A percentile compares a stretch with the other conserved stretches of the same genome.
Conservation (phyloP, 1,284 basidiomycete species). For the Sporisorium iseilematis-ciliati region DNA sequence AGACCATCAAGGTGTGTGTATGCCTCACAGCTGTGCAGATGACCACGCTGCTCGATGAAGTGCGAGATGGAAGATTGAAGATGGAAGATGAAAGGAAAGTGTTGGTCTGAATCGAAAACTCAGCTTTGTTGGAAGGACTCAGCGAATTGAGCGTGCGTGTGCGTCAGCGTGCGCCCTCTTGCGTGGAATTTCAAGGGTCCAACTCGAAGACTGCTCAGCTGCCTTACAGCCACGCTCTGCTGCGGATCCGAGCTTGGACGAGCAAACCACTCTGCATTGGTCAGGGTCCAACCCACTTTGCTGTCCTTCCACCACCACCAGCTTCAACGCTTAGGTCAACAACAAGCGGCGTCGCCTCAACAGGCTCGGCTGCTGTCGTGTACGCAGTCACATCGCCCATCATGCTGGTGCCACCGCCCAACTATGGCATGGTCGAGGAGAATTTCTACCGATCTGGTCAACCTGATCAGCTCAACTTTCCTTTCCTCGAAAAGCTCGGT, state of each 20-base stretch:
- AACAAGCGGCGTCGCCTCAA: background rate
- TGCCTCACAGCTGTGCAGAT: background rate
- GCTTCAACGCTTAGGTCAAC: background rate
- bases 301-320: background rate
- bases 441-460: slow-evolving; percentile 73
- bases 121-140: slow-evolving; percentile 10
- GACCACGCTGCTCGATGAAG: background rate
- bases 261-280: background rate
- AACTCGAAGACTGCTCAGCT: background rate
- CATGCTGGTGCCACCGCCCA: slow-evolving; percentile 73
- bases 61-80: background rate
- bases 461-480: slow-evolving; percentile 74
- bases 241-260: slow-evolving; percentile 14
- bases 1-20: slow-evolving; percentile 1
- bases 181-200: slow-evolving; percentile 9
- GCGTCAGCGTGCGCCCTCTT: slow-evolving; percentile 28
- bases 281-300: slow-evolving; percentile 4
- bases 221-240: background rate
- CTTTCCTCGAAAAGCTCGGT: slow-evolving; percentile 73
- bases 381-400: background rate
- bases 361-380: background rate
- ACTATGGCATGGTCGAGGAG: slow-evolving; percentile 74
- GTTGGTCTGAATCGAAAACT: slow-evolving; percentile 7
- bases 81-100: background rate
- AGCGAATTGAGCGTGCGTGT: slow-evolving; percentile 7